Conservation (phyloP, 768 basidiomycete species). For the Kwoniella sp. region DNA sequence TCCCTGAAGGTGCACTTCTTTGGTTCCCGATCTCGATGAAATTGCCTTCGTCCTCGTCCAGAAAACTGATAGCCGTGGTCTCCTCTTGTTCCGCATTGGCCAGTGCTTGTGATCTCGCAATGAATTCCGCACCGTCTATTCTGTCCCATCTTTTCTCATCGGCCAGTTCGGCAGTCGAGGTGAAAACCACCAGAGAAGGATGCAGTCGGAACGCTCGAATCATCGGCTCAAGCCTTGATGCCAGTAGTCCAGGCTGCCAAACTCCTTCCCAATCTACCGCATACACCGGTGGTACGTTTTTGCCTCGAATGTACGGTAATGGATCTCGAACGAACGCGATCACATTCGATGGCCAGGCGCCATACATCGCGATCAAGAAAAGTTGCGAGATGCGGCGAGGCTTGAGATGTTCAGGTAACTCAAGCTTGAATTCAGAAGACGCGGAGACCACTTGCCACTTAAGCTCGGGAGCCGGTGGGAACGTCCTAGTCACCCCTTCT, state of each 20-base stretch:
- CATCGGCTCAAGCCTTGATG: constrained; percentile 63
- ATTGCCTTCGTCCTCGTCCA: constrained; percentile 24
- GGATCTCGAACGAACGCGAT: constrained; percentile 76
- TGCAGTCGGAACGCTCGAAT: constrained; percentile 74
- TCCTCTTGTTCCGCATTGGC: constrained; percentile 24
- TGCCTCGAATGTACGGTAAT: constrained; percentile 64
- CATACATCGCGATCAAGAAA: constrained; percentile 63
- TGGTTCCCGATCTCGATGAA: background rate
- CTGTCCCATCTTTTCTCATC: constrained; percentile 68
- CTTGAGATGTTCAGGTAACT: constrained; percentile 50
- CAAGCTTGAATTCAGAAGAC: constrained; percentile 1
- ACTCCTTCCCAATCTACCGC: constrained; percentile 70
- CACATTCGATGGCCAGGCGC: constrained; percentile 86
- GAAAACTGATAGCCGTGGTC: constrained; percentile 11
- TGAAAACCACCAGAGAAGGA: constrained; percentile 69
- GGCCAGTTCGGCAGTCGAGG: constrained; percentile 66
- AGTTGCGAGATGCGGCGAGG: constrained; percentile 32
- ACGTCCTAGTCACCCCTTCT: constrained; percentile 64
- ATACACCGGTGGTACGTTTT: constrained; percentile 64
- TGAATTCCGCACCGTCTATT: constrained; percentile 50
- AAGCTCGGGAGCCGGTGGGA: constrained; percentile 17
- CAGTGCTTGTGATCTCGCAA: constrained; percentile 36
- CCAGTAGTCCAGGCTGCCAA: constrained; percentile 69
- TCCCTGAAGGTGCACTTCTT: background rate
- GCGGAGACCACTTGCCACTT: constrained; percentile 36